Evolutionary conservation across 768 basidiomycete genomes (phyloP), one percentile per base, ranked within the genome.

Genomic region (Hemileccinum impolitum): DNA sequence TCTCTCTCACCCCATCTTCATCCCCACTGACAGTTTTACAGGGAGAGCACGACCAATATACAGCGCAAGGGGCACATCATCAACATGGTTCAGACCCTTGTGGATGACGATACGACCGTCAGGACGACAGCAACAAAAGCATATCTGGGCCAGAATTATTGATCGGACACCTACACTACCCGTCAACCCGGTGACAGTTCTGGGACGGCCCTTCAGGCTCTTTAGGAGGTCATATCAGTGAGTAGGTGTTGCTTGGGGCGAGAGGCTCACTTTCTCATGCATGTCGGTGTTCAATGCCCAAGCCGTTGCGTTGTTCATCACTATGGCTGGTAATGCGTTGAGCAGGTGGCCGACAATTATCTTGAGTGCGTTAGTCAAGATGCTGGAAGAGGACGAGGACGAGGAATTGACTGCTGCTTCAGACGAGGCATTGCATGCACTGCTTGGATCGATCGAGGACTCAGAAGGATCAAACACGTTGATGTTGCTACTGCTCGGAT

Each of bases 131-230:
- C 94, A 6, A 95, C 94, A 97, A 71, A 90, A 94, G 54, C 79
- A 87, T 58, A 78, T 97, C 35, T 95, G 95, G 7, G 77, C 82
- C 26, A 90, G 86, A 62, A 94, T 94, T 6, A 94, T 97, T 53
- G 95, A 98, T 61, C 82, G 94, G 70, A 98, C 93, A 50, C 95
- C 96, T 0, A 98, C 95, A 0, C 68, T 98, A 0, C 67, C 98
- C 45, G 91, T 15, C 89, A 93, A 66, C 92, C 94, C 13, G 94
- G 94, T 5, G 87, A 86, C 58, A 82, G 87, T 18, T 95, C 95
- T 17, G 94, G 92, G 10, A 97, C 95, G 14, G 95, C 96, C 11
- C 74, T 98, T 31, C 85, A 94, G 61, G 96, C 96, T 0, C 72
- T 98, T 34, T 84, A 78, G 48, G 95, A 98, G 73, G 92, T 98